Evolutionary conservation across 805 yeast genomes (phyloP), one percentile per base, ranked within the genome.

Genomic region (Myxozyma kluyveri): DNA sequence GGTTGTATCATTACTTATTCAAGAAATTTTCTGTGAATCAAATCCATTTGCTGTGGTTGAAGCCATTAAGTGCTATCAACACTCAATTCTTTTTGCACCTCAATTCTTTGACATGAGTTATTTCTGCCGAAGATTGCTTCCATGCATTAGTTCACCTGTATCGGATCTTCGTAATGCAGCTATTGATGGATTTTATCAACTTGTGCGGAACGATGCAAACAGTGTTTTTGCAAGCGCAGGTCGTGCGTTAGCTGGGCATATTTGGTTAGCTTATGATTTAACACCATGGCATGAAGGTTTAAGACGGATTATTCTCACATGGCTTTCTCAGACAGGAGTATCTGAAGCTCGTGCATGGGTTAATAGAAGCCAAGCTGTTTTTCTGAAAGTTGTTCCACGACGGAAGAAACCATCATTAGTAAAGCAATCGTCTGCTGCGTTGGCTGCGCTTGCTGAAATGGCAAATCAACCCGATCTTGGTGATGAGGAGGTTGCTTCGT

Each of bases 251-350:
- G 81, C 81, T 37, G 75, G 71, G 39, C 70, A 78, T 24, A 68
- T 84, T 4, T 87, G 93, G 93, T 70, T 80, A 6, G 79, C 73
- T 32, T 75, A 71, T 56, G 81, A 75, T 69, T 69, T 64, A 10
- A 65, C 68, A 12, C 79, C 82, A 2, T 54, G 67, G 2, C 77
- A 81, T 39, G 59, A 57, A 1, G 74, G 73, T 5, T 64, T 84
- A 18, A 64, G 71, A 26, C 66, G 69, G 2, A 69, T 84, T 43
- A 72, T 86, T 10, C 65, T 63, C 14, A 75, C 79, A 17, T 86
- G 93, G 91, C 66, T 86, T 41, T 80, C 78, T 17, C 74, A 78
- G 22, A 75, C 77, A 1, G 69, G 65, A 3, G 73, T 70, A 27
- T 56, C 71, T 14, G 75, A 73, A 12, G 68, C 76, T 23, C 47